Evolutionary conservation across 2,329 filamentous ascomycete genomes (phyloP).

Genomic region (Xylaria sp.): DNA sequence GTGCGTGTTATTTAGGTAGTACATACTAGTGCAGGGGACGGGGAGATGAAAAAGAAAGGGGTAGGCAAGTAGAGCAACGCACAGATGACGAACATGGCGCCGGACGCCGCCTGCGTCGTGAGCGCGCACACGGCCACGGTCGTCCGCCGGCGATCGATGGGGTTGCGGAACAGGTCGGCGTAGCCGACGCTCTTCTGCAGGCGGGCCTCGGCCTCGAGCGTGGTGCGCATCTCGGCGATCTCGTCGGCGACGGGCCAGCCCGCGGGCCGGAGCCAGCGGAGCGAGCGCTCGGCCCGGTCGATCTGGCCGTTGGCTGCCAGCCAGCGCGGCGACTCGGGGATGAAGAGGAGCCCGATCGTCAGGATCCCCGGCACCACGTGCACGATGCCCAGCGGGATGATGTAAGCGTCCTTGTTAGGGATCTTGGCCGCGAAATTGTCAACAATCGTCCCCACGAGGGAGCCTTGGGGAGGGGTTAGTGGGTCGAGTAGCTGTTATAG

Average conservation of each 20-base stretch:
- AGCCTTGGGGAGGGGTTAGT: constrained; percentile 41
- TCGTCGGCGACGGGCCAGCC: constrained; percentile 38
- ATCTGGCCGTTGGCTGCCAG: constrained; percentile 40
- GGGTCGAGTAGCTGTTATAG: background rate
- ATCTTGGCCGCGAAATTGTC: constrained; percentile 49
- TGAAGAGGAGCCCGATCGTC: constrained; percentile 41
- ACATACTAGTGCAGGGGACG: no score
- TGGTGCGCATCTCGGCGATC: constrained; percentile 42
- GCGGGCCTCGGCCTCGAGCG: constrained; percentile 40
- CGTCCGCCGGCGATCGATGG: constrained; percentile 55
- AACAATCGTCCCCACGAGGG: constrained; percentile 51
- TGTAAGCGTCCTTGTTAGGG: constrained; percentile 27
- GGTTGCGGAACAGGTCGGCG: constrained; percentile 53
- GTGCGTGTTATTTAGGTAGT: no score
- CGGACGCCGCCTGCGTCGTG: constrained; percentile 55
- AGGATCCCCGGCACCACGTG: constrained; percentile 42
- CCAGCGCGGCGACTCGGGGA: constrained; percentile 47
- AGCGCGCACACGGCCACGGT: constrained; percentile 51
- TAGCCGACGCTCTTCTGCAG: constrained; percentile 40
- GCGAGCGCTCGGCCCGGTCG: constrained; percentile 37
- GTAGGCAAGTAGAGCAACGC: background rate
- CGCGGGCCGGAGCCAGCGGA: constrained; percentile 38
- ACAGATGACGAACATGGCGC: constrained; percentile 61
- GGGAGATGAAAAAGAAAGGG: background rate
- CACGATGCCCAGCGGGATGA: constrained; percentile 35